Base-by-base conservation (phyloP, 345 rosid genomes). In the Brassica incana region DNA sequence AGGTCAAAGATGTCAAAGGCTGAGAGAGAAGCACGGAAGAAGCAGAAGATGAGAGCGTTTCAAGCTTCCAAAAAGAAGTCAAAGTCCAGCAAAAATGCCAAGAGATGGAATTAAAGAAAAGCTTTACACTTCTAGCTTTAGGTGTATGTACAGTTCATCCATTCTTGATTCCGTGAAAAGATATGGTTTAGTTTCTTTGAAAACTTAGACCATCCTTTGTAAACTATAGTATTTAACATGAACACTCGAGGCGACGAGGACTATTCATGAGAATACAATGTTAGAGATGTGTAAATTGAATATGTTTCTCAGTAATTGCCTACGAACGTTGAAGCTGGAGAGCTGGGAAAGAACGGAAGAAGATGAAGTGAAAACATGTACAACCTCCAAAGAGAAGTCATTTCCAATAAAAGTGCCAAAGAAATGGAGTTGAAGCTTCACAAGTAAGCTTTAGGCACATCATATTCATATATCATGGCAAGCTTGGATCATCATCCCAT, bases 1-100 rank as follows among this genome's bases (percentile, higher is more conserved):
- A 95, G 91, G 84, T 95, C 98, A 14, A 95, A 95, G 91, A 91
- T 95, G 99, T 92, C 99, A 18, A 95, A 95, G 87, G 98, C 97
- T 0, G 98, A 92, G 86, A 95, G 90, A 87, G 99, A 88, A 43
- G 99, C 90, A 8, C 69, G 88, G 79, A 95, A 92, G 96, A 92
- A 95, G 76, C 98, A 92, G 73, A 92, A 88, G 84, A 66, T 87
- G 88, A 88, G 88, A 84, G 94, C 98, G 2, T 95, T 91, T 56
- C 99, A 92, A 78, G 90, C 98, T 2, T 36, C 70, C 15, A 92
- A 92, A n/a, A 50, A 50, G 18, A 50, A 50, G 7, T n/a, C 56
- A 5, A 50, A 50, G 18, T 50, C 56, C 18, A 50, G 56, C 56
- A 95, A 95, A 87, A 95, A 92, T 20, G 72, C 97, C 14, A 95